These are phyloP conservation scores for Panaeolus cyanescens DNA, from an alignment of 768 basidiomycete species.

Conservation along the genomic window DNA sequence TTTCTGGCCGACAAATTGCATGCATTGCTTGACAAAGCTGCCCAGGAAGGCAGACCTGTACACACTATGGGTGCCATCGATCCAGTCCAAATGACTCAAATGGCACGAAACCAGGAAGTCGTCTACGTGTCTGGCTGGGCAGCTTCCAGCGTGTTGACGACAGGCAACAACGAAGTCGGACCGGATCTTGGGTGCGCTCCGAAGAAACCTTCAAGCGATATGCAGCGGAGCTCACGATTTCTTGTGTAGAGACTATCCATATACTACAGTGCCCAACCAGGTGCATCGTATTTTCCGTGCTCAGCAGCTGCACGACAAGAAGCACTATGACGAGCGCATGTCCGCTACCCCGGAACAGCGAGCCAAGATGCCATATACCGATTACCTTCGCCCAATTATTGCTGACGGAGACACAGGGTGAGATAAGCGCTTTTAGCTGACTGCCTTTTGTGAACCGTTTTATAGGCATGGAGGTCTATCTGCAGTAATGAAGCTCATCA, in stretches of 20 bases:
- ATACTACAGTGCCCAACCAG: constrained; percentile 95
- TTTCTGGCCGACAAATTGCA: constrained; percentile 89
- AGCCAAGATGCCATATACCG: constrained; percentile 73
- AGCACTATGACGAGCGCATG: constrained; percentile 88
- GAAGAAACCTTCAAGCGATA: neutral
- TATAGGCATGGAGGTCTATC: constrained; percentile 89
- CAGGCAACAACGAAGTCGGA: constrained; percentile 89
- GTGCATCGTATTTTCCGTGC: constrained; percentile 91
- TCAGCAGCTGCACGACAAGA: constrained; percentile 90
- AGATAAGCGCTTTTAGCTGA: constrained; percentile 16
- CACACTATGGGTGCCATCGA: constrained; percentile 95
- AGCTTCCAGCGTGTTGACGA: constrained; percentile 81
- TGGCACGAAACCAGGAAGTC: constrained; percentile 84
- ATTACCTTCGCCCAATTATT: constrained; percentile 91
- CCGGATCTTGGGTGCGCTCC: constrained; percentile 84
- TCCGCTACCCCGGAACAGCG: constrained; percentile 62
- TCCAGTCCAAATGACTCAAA: constrained; percentile 93
- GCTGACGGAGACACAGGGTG: constrained; percentile 96
- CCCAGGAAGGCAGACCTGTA: constrained; percentile 65
- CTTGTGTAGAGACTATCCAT: constrained; percentile 79
- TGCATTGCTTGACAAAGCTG: constrained; percentile 61
- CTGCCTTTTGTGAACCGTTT: constrained; percentile 8
- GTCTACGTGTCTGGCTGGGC: constrained; percentile 96
- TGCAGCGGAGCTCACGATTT: neutral
- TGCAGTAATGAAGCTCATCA: constrained; percentile 91